Evolutionary conservation across 495 filamentous ascomycete genomes (phyloP), one percentile per base, ranked within the genome.

Genomic region (Trichoderma orchidacearum): DNA sequence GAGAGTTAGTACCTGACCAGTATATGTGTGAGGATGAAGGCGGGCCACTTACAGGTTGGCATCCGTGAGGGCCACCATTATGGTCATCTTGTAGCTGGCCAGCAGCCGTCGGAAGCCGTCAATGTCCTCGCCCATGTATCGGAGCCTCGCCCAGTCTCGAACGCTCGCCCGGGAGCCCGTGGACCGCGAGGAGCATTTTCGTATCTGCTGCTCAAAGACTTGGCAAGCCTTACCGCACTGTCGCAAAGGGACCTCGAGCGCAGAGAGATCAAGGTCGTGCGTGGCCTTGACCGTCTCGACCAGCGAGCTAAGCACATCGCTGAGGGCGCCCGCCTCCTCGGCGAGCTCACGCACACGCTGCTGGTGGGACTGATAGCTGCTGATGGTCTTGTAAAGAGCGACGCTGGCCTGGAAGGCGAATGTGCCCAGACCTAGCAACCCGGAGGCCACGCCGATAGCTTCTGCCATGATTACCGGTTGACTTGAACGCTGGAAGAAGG

Each of bases 371-470:
- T 63, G 66, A 60, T 70, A 75, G 56, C 73, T 74, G n/a, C 64
- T 54, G 27, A 76, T 62, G 9, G 63, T 65, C 23, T 74, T 54
- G 56, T 69, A 72, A 17, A 77, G 67, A 5, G 58, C 38, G 36
- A 66, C 56, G 58, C 70, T 75, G 31, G 65, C 67, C 56, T 75
- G 59, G 52, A 76, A 72, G 28, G 72, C 72, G 63, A 76, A 73
- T 41, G 17, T 15, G 36, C 36, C n/a, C n/a, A 41, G 8, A 7
- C n/a, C 36, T 17, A 41, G 36, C n/a, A 41, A 4, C 36, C 36
- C 36, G n/a, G 36, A 41, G 13, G 36, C 36, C 8, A 41, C 5
- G 8, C 36, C 36, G 36, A 41, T 41, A 41, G 36, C 36, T 41
- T 41, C 36, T 18, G 36, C 36, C 36, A 41, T 41, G 17, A 18